A percentile compares a stretch with the other conserved stretches of the same genome.
These are phyloP conservation scores for Actinidia polygama DNA, from an alignment of 179 eudicot genomes.

Conservation along the genomic window DNA sequence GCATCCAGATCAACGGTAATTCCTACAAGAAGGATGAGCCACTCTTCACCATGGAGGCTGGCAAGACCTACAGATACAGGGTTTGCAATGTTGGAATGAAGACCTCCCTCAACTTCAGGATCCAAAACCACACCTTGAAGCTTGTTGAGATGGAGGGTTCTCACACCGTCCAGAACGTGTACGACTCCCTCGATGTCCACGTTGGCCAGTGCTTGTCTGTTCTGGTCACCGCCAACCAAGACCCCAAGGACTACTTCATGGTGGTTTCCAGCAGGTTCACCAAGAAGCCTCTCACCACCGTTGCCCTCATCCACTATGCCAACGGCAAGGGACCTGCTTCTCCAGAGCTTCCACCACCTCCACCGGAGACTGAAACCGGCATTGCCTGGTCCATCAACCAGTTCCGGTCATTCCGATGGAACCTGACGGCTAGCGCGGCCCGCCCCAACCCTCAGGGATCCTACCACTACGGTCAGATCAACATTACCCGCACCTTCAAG, in stretches of 20 bases:
- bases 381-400: slow-evolving; percentile 34
- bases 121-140: slow-evolving; percentile 32
- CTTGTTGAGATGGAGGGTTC: slow-evolving; percentile 38
- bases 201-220: slow-evolving; percentile 33
- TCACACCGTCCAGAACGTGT: slow-evolving; percentile 30
- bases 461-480: slow-evolving; percentile 63
- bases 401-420: slow-evolving; percentile 55
- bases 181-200: slow-evolving; percentile 30
- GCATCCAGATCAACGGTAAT: slow-evolving; percentile 39
- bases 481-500: slow-evolving; percentile 42
- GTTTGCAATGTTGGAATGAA: slow-evolving; percentile 34
- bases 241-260: slow-evolving; percentile 28
- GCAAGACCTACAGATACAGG: slow-evolving; percentile 34
- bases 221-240: slow-evolving; percentile 30
- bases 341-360: slow-evolving; percentile 20
- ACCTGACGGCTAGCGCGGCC: slow-evolving; percentile 70
- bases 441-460: slow-evolving; percentile 83
- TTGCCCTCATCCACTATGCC: slow-evolving; percentile 22
- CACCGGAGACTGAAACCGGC: slow-evolving; percentile 12
- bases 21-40: slow-evolving; percentile 12
- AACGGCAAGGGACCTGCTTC: slow-evolving; percentile 26
- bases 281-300: neutral
- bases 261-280: slow-evolving; percentile 31
- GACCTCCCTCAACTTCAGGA: slow-evolving; percentile 31
- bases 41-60: slow-evolving; percentile 26